Conservation (phyloP, 345 rosid genomes). For the Aquilaria sinensis region DNA sequence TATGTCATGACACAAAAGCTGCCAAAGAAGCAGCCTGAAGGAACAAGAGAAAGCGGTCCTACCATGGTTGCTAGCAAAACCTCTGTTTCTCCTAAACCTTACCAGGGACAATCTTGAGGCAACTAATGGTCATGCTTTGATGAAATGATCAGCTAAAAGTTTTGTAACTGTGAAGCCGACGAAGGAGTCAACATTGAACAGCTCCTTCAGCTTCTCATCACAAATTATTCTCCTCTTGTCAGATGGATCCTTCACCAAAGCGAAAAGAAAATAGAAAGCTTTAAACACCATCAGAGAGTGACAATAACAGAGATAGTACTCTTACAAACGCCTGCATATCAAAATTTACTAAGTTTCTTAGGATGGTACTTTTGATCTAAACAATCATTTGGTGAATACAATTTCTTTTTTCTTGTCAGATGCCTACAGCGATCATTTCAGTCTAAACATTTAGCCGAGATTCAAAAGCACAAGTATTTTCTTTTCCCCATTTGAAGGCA, state of each 20-base stretch:
- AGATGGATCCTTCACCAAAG: constrained; percentile 37
- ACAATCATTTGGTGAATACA: no score
- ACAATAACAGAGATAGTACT: background rate
- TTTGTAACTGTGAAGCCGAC: constrained; percentile 41
- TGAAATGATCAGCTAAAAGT: constrained; percentile 33
- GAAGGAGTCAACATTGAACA: constrained; percentile 40
- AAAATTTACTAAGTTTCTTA: background rate
- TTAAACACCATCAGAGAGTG: no score
- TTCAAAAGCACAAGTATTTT: background rate
- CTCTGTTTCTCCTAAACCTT: constrained; percentile 4
- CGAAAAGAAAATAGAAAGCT: constrained; percentile 10
- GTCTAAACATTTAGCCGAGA: no score
- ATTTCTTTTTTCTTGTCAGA: no score
- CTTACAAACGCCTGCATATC: background rate
- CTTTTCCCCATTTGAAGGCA: background rate
- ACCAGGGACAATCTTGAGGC: background rate
- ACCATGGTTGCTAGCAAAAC: constrained; percentile 12
- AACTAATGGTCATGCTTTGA: constrained; percentile 33
- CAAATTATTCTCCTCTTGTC: constrained; percentile 44
- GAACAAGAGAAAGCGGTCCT: no score
- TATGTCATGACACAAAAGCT: no score
- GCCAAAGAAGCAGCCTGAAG: background rate
- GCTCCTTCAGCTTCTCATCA: constrained; percentile 49
- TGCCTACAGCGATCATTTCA: no score
- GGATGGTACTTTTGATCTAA: no score